Evolutionary conservation across 2,329 filamentous ascomycete genomes (phyloP).

Genomic region (Pseudogymnoascus sp.): DNA sequence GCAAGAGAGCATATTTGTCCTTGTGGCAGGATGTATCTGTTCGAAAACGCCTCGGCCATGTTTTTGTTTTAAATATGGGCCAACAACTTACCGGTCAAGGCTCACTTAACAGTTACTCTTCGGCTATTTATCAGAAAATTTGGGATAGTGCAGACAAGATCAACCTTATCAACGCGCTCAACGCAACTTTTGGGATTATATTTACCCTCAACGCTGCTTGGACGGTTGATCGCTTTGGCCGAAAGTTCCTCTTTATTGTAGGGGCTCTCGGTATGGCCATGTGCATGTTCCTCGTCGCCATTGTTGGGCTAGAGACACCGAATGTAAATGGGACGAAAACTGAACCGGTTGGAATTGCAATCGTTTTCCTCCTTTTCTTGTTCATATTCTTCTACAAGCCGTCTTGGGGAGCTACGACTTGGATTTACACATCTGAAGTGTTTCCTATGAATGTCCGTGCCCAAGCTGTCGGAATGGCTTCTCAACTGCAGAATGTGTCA

Average conservation of each 20-base stretch:
- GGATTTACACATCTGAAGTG: slow-evolving; percentile 62
- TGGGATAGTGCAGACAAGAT: slow-evolving; percentile 32
- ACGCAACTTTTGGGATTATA: slow-evolving; percentile 62
- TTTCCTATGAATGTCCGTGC: slow-evolving; percentile 63
- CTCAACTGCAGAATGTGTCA: slow-evolving; percentile 54
- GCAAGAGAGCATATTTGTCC: slow-evolving; percentile 46
- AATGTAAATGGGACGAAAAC: slow-evolving; percentile 43
- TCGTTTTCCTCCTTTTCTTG: slow-evolving; percentile 58
- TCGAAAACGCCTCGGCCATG: slow-evolving; percentile 56
- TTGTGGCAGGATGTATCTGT: slow-evolving; percentile 63
- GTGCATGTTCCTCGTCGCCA: slow-evolving; percentile 59
- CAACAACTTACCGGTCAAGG: slow-evolving; percentile 66
- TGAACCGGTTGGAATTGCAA: slow-evolving; percentile 52
- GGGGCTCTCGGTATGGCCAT: slow-evolving; percentile 59
- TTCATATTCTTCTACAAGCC: slow-evolving; percentile 61
- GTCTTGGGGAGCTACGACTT: slow-evolving; percentile 60
- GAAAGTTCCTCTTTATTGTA: slow-evolving; percentile 59
- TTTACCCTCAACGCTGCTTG: slow-evolving; percentile 65
- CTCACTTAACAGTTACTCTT: slow-evolving; percentile 63
- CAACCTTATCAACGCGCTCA: slow-evolving; percentile 53
- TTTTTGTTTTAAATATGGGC: slow-evolving; percentile 58
- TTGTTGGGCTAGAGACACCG: slow-evolving; percentile 50
- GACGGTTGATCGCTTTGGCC: slow-evolving; percentile 60
- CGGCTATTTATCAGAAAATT: slow-evolving; percentile 61
- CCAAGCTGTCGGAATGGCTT: slow-evolving; percentile 59